These are phyloP conservation scores for Chaetomium strumarium DNA, from an alignment of 2,329 filamentous ascomycete genomes.

Conservation along the genomic window DNA sequence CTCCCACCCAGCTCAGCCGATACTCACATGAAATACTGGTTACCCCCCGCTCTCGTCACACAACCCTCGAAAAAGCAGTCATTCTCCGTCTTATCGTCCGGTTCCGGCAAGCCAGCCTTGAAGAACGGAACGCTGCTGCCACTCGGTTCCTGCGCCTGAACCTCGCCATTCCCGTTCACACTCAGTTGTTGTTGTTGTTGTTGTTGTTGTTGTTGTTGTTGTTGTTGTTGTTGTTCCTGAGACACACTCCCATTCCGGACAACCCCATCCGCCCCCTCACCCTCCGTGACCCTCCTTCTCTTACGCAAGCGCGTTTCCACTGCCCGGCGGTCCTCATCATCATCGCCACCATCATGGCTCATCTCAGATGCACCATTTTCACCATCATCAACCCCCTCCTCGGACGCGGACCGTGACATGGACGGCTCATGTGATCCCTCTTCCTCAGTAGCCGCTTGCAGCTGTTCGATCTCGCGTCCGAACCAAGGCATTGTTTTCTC, in stretches of 20 bases:
- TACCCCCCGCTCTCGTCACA: neutral
- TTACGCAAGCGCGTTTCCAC: neutral
- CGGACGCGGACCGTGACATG: neutral
- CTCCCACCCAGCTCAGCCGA: too few relatives aligned
- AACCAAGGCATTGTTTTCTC: too few relatives aligned
- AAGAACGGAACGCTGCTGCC: slow-evolving; percentile 4
- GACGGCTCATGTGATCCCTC: neutral
- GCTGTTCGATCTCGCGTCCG: too few relatives aligned
- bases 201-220: too few relatives aligned
- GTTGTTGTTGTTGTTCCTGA: neutral
- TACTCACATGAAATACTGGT: slow-evolving; percentile 11
- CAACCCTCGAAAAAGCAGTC: slow-evolving; percentile 14
- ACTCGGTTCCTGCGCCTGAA: neutral
- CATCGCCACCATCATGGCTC: neutral
- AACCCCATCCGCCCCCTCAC: neutral
- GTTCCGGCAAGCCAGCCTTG: slow-evolving; percentile 1
- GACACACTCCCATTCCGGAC: too few relatives aligned
- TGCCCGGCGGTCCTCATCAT: neutral
- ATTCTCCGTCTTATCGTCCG: slow-evolving; percentile 8
- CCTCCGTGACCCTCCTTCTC: neutral
- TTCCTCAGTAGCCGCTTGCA: neutral
- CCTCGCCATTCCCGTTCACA: neutral
- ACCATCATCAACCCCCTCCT: neutral
- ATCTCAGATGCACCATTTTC: neutral
- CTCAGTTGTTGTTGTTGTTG: too few relatives aligned